Evolutionary conservation across 306 rosid species (phyloP), one percentile per base, ranked within the genome.

Genomic region (Medicago arabica): DNA sequence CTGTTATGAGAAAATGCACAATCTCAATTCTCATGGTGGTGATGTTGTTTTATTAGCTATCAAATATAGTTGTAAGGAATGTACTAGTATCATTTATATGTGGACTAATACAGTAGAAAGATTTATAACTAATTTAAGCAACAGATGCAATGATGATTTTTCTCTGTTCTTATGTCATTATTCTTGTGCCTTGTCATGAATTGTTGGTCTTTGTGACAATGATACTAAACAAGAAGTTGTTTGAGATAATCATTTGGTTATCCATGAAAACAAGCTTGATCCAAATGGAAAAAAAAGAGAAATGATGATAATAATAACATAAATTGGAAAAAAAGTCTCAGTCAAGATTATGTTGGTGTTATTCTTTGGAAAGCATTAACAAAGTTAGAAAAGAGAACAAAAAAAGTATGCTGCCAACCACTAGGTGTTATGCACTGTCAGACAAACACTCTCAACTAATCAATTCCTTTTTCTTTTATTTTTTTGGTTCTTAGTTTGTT

Each of bases 341-440:
- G 54, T 58, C 43, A 81, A 75, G 83, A 85, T 85, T 65, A 68
- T 63, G 81, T 75, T 82, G 53, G 16, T 44, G 19, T 69, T 40
- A 74, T 80, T 84, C 79, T 81, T 79, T 89, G 69, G 85, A 79
- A 66, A 72, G 86, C 92, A 86, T 83, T 85, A 38, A 16, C 55
- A 82, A 74, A 75, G 71, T 63, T 55, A 76, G 81, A 77, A 88
- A 86, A 85, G 72, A 78, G 65, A 79, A 59, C 43, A 69, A 75
- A 77, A 78, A 68, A 63, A 71, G 75, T 81, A 87, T 80, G 88
- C 77, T 81, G 96, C 87, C 89, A 78, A 74, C 87, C 92, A 84
- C 87, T 77, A 78, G 83, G 88, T 83, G 84, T 82, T 87, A 81
- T 81, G 86, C 74, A 83, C 71, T 81, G 82, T 72, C 90, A 78